Percentiles rank a stretch among this genome's conserved stretches.
phyloP scores from a whole-genome alignment of 192 early-diverging fungal species.

The Coemansia sp. region DNA sequence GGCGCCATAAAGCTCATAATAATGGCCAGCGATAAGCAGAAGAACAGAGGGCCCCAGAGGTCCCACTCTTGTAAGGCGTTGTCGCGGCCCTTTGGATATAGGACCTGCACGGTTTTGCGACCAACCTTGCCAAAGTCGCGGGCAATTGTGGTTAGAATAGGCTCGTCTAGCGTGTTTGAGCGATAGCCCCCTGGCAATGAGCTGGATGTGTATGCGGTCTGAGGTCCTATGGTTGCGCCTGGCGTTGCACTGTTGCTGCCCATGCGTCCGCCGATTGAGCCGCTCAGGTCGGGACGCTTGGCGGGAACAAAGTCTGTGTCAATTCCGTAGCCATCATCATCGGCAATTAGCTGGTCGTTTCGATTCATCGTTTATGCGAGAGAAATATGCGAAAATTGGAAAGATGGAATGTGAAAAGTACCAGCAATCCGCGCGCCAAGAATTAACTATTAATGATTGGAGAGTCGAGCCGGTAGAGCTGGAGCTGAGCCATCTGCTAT shows the following conservation, averaged over 20 bases:
- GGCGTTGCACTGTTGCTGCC: constrained; percentile 11
- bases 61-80: constrained; percentile 69
- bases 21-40: constrained; percentile 88
- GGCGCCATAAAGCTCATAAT: constrained; percentile 79
- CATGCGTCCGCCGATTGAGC: constrained; percentile 49
- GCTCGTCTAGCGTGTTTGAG: constrained; percentile 90
- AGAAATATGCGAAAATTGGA: neutral
- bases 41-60: constrained; percentile 93
- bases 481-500: neutral
- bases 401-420: neutral
- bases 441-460: neutral
- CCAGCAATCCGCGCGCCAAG: neutral
- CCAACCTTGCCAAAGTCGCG: constrained; percentile 48
- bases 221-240: constrained; percentile 28
- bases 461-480: neutral
- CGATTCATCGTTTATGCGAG: constrained; percentile 28
- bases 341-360: constrained; percentile 46
- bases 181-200: constrained; percentile 53
- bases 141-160: constrained; percentile 89
- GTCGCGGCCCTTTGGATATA: constrained; percentile 48
- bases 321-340: constrained; percentile 47
- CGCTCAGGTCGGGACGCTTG: constrained; percentile 51
- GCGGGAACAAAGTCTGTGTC: constrained; percentile 31
- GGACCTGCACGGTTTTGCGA: constrained; percentile 41
- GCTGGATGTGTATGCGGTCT: constrained; percentile 39